Evolutionary conservation across 345 rosid genomes (phyloP), one percentile per base, ranked within the genome.

Genomic region (Geranium brycei): DNA sequence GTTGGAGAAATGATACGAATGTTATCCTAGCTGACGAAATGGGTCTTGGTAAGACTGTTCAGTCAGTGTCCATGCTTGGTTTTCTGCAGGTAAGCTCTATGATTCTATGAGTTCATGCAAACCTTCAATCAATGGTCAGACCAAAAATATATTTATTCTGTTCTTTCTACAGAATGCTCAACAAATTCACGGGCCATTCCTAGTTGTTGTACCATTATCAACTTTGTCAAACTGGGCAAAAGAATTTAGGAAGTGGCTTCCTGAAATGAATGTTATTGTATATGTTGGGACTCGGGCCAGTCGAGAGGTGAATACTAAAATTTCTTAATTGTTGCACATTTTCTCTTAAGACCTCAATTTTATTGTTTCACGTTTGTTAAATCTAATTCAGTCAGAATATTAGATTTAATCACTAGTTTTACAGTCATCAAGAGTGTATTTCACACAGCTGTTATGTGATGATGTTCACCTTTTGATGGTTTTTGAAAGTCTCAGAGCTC

Each of bases 31-130:
- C 99, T 71, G 97, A 95, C 73, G 99, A 95, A 76, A 95, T 95
- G 99, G 99, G 99, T 78, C 99, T 95, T 59, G 99, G 99, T 65
- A 95, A 95, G 83, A 95, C 99, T 66, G 97, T 95, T 64, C 99
- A 95, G 85, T 95, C 99, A 31, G 91, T 95, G 64, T 95, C 99
- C 23, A 91, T 95, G 99, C 95, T 95, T 60, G 99, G 99, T 62
- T 95, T 95, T 69, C 75, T 95, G 73, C 99, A 91, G 99, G 99
- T 95, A 65, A 67, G 41, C 32, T 62, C 2, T 58, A 17, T 31
- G 35, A 51, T 41, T 38, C 62, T 40, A 23, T 60, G 14, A 12
- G 31, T 16, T 67, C 1, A n/a, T 16, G 18, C 31, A 55, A 55
- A 65, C 17, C 41, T 67, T 31, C 41, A 13, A 19, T 14, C 15